These are phyloP conservation scores for Tulasnella sp. DNA, from an alignment of 768 basidiomycete genomes.

Conservation along the genomic window DNA sequence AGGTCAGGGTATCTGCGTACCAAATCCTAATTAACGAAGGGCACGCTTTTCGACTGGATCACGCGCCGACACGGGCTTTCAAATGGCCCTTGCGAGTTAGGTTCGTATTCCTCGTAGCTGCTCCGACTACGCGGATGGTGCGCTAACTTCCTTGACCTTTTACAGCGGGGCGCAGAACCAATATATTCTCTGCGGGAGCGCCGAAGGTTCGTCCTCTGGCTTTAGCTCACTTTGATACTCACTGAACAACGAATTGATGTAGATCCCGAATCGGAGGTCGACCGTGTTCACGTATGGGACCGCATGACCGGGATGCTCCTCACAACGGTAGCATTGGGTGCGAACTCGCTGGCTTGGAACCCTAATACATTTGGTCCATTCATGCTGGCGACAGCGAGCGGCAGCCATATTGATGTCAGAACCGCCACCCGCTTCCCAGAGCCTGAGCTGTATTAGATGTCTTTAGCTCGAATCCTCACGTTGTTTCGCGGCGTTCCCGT, in stretches of 20 bases:
- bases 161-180: neutral
- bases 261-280: neutral
- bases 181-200: neutral
- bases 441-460: neutral
- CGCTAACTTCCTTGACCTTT: no score
- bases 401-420: neutral
- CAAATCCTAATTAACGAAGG: neutral
- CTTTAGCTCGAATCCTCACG: neutral
- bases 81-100: neutral
- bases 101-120: no score
- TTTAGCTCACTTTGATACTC: neutral
- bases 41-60: neutral
- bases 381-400: neutral
- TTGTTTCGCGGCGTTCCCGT: neutral
- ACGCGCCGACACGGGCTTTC: neutral
- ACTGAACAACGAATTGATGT: neutral
- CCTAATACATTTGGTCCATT: neutral
- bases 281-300: neutral
- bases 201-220: neutral
- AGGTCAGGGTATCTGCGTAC: neutral
- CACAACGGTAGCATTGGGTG: neutral
- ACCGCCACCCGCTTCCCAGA: neutral
- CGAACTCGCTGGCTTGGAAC: neutral
- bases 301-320: neutral
- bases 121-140: no score